Conservation (phyloP, 2,329 filamentous ascomycete species). For the Berkeleyomyces rouxiae region DNA sequence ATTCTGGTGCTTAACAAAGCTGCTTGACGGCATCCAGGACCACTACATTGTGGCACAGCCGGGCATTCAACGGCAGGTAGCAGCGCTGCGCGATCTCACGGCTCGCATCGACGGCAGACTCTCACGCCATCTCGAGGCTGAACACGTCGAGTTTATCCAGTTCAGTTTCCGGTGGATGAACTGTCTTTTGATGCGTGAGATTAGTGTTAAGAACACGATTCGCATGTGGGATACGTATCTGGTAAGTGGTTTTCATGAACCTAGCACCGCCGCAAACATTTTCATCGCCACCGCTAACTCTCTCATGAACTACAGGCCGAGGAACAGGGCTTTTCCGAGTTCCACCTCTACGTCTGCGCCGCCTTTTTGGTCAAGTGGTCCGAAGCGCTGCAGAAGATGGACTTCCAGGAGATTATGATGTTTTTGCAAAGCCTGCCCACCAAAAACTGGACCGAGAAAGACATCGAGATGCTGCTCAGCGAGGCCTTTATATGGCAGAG, state of each 20-base stretch:
- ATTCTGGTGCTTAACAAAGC: constrained; percentile 95
- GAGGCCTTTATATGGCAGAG: constrained; percentile 99
- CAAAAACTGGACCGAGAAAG: constrained; percentile 89
- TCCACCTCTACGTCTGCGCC: constrained; percentile 95
- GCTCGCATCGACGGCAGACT: constrained; percentile 71
- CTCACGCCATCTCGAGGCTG: constrained; percentile 74
- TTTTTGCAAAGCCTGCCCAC: constrained; percentile 91
- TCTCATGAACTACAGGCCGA: constrained; percentile 49
- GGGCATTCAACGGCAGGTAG: constrained; percentile 87
- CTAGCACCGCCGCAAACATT: not conserved
- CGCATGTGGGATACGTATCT: constrained; percentile 99
- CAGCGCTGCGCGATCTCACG: constrained; percentile 75
- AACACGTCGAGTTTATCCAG: constrained; percentile 95
- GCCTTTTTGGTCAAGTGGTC: constrained; percentile 98
- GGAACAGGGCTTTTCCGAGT: constrained; percentile 95
- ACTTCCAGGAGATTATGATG: constrained; percentile 99
- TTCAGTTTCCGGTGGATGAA: constrained; percentile 99
- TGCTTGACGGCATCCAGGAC: constrained; percentile 96
- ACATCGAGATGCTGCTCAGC: constrained; percentile 86
- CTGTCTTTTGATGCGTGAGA: constrained; percentile 91
- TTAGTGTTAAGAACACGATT: constrained; percentile 91
- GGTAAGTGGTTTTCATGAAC: constrained; percentile 35
- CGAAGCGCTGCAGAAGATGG: constrained; percentile 85
- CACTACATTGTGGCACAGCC: constrained; percentile 98
- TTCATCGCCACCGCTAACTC: not conserved